Evolutionary conservation across 805 yeast species (phyloP).

Genomic region (Ogataea wickerhamii): DNA sequence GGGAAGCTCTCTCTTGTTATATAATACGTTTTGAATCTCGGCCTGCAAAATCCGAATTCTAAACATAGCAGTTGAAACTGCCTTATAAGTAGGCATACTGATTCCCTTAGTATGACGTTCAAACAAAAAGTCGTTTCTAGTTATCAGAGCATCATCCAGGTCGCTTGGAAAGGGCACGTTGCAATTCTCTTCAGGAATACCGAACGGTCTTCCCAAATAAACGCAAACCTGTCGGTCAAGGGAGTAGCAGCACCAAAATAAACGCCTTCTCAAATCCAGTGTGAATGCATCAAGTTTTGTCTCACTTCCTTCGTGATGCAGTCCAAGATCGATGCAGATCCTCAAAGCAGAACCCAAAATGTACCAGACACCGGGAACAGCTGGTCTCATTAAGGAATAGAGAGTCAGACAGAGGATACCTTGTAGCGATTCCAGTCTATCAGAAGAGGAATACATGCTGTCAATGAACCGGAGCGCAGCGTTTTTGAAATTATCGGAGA

Average conservation of each 20-base stretch:
- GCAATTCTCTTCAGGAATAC: conserved; percentile 79
- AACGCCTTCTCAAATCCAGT: conserved; percentile 65
- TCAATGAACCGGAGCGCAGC: conserved; percentile 62
- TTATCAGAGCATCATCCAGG: conserved; percentile 68
- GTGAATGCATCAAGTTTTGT: conserved; percentile 48
- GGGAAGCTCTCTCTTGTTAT: conserved; percentile 71
- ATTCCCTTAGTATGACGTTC: background rate
- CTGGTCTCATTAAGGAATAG: conserved; percentile 83
- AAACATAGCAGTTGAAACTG: conserved; percentile 64
- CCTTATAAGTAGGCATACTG: conserved; percentile 50
- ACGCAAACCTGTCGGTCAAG: conserved; percentile 84
- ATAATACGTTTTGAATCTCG: conserved; percentile 66
- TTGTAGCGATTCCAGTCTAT: conserved; percentile 68
- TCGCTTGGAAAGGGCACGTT: conserved; percentile 68
- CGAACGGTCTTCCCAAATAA: conserved; percentile 83
- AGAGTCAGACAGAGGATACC: conserved; percentile 65
- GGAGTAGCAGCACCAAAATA: conserved; percentile 88
- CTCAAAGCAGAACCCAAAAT: conserved; percentile 77
- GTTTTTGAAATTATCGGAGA: conserved; percentile 65
- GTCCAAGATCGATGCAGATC: conserved; percentile 76
- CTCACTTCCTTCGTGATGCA: conserved; percentile 60
- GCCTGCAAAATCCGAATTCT: conserved; percentile 71
- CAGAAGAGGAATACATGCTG: conserved; percentile 51
- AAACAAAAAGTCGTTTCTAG: conserved; percentile 19
- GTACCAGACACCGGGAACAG: conserved; percentile 92